These are phyloP conservation scores for Aspergillus hiratsukae DNA, from an alignment of 2,329 filamentous ascomycete genomes.

Conservation along the genomic window DNA sequence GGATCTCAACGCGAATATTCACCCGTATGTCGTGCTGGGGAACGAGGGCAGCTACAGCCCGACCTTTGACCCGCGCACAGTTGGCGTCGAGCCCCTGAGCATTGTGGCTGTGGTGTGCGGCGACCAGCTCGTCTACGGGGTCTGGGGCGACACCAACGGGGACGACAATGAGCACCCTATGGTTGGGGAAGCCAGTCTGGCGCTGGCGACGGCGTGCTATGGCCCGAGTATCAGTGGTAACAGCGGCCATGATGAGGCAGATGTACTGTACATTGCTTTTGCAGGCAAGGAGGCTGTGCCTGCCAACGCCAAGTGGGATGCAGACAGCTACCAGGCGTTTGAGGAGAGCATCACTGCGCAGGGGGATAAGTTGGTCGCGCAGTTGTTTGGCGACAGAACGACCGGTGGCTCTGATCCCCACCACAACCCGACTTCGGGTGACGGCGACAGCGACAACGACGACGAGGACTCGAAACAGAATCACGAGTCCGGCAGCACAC, in stretches of 20 bases:
- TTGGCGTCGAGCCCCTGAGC: conserved; percentile 3
- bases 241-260: conserved; percentile 1
- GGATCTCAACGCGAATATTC: conserved; percentile 21
- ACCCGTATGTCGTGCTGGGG: conserved; percentile 23
- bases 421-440: neutral
- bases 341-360: conserved; percentile 1
- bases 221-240: neutral
- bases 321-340: conserved; percentile 3
- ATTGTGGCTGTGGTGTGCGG: conserved; percentile 7
- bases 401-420: neutral
- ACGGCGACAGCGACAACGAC: neutral
- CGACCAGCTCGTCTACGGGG: conserved; percentile 5
- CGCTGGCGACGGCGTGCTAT: conserved; percentile 7
- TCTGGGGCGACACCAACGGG: conserved; percentile 9
- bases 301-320: conserved; percentile 2
- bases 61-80: conserved; percentile 2
- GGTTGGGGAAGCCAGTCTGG: conserved; percentile 6
- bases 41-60: conserved; percentile 9
- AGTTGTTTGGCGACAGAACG: neutral
- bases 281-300: conserved; percentile 2
- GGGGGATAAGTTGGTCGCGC: conserved; percentile 1
- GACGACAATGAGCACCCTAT: conserved; percentile 1
- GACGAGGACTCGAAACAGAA: neutral
- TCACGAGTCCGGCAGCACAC: neutral
- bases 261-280: conserved; percentile 11